A percentile compares a stretch with the other conserved stretches of the same genome.
phyloP scores from a whole-genome alignment of 148 eudicot genomes.

The Pharnaceum exiguum region DNA sequence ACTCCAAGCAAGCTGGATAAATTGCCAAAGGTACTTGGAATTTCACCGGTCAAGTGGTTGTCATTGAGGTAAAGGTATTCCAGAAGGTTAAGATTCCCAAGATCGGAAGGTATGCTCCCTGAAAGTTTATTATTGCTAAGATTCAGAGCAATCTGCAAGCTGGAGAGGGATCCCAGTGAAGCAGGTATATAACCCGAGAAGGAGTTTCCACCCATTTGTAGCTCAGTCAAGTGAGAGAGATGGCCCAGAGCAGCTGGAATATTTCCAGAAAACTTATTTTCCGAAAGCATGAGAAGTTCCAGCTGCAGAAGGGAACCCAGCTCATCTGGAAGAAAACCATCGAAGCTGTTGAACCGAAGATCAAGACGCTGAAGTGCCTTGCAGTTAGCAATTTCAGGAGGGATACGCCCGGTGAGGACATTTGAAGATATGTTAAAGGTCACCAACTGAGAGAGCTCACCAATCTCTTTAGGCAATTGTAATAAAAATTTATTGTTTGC shows the following conservation, averaged over 20 bases:
- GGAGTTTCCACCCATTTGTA: constrained; percentile 84
- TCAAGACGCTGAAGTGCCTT: constrained; percentile 89
- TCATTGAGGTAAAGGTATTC: constrained; percentile 71
- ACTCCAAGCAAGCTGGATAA: constrained; percentile 76
- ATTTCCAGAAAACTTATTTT: constrained; percentile 61
- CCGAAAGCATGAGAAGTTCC: constrained; percentile 84
- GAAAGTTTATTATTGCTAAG: constrained; percentile 79
- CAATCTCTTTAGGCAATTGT: constrained; percentile 77
- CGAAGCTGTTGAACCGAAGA: constrained; percentile 67
- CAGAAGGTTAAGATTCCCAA: constrained; percentile 72
- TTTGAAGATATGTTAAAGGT: constrained; percentile 78
- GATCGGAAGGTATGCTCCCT: constrained; percentile 72
- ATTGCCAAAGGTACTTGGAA: constrained; percentile 73
- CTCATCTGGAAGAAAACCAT: constrained; percentile 50
- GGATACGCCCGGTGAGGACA: constrained; percentile 55
- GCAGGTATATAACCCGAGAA: constrained; percentile 71
- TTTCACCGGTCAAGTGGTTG: constrained; percentile 79
- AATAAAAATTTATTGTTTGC: constrained; percentile 62
- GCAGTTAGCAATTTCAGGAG: constrained; percentile 62
- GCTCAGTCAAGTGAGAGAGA: constrained; percentile 66
- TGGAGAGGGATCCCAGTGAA: constrained; percentile 60
- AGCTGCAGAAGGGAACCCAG: constrained; percentile 66
- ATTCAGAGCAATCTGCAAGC: constrained; percentile 83
- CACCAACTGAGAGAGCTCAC: constrained; percentile 55
- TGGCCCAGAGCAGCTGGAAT: constrained; percentile 74